Evolutionary conservation across 2,329 filamentous ascomycete genomes (phyloP), one percentile per base, ranked within the genome.

Genomic region (Pseudogymnoascus sp.): DNA sequence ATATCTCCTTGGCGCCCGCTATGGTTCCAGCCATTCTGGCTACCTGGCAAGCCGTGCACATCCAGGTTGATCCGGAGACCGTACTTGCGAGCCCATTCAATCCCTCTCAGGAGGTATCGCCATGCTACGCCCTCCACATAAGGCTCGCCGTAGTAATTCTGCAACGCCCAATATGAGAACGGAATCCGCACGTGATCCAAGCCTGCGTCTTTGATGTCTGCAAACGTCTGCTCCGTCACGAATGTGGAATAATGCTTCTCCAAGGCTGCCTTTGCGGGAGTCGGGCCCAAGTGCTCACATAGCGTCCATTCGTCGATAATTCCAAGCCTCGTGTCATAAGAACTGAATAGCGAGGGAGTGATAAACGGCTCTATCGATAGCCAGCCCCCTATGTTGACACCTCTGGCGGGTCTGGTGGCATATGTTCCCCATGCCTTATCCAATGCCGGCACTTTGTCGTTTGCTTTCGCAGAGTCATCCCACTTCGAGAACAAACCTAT

Each of bases 1-100:
- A 98, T 93, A 1, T 77, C 65, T 1, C 95, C 93, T 73, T 89
- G 88, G 8, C 87, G 85, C 0, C 95, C 95, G 69, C 90, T 96
- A 75, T 99, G 95, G 70, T 97, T 97, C 93, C 93, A 98, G 1
- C 95, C 95, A 71, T 99, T 99, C 72, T 98, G 95, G 65, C 89
- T 93, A 0, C 95, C 95, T 0, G 93, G 93, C 0, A 95, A 80
- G n/a, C 84, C 92, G 76, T 99, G 95, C 4, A 97, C 78, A 74
- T 99, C 95, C 3, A 99, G 84, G 66, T 98, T 98, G 41, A 99
- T 86, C 1, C 95, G 89, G 4, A 99, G 79, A 0, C 95, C 95
- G 74, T 97, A 89, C 72, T 96, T 93, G 26, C 95, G 89, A 50
- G 90, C 91, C 83, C 91, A 99, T 75, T 99, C 95, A 68, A 99